These are phyloP conservation scores for Ganoderma lingzhi DNA, from an alignment of 1,284 basidiomycete species.

Conservation along the genomic window DNA sequence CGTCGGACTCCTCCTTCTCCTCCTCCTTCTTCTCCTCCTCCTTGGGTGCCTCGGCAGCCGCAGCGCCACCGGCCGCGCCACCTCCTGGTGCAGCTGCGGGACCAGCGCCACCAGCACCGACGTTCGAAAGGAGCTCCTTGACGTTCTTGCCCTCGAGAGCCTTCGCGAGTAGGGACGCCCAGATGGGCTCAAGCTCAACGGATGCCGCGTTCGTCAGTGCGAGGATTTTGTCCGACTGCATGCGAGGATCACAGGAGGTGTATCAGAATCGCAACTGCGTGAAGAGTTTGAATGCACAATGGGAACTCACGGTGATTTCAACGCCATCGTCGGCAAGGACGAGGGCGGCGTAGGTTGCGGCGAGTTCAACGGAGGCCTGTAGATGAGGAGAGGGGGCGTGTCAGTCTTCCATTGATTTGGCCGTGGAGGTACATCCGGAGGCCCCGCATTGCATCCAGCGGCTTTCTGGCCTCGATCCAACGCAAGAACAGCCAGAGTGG, in stretches of 20 bases:
- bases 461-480: not conserved
- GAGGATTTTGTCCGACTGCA: conserved; percentile 90
- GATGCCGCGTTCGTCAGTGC: conserved; percentile 85
- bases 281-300: not conserved
- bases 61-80: conserved; percentile 59
- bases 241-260: not conserved
- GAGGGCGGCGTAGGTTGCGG: conserved; percentile 91
- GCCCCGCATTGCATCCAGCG: conserved; percentile 32
- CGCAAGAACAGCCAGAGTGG: conserved; percentile 17
- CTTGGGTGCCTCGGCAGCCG: conserved; percentile 66
- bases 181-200: conserved; percentile 95
- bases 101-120: conserved; percentile 85
- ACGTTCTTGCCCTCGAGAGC: conserved; percentile 98
- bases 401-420: conserved; percentile 18
- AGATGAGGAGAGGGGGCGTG: conserved; percentile 32
- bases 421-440: conserved; percentile 29
- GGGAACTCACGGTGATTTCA: conserved; percentile 91
- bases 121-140: conserved; percentile 93
- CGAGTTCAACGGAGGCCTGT: conserved; percentile 77
- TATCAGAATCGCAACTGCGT: not conserved
- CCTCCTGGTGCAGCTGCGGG: conserved; percentile 68
- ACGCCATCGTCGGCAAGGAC: conserved; percentile 97
- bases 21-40: conserved; percentile 82
- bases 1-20: conserved; percentile 90
- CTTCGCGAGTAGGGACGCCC: conserved; percentile 96